phyloP scores from a whole-genome alignment of 768 basidiomycete genomes.

The Roridomyces roridus region DNA sequence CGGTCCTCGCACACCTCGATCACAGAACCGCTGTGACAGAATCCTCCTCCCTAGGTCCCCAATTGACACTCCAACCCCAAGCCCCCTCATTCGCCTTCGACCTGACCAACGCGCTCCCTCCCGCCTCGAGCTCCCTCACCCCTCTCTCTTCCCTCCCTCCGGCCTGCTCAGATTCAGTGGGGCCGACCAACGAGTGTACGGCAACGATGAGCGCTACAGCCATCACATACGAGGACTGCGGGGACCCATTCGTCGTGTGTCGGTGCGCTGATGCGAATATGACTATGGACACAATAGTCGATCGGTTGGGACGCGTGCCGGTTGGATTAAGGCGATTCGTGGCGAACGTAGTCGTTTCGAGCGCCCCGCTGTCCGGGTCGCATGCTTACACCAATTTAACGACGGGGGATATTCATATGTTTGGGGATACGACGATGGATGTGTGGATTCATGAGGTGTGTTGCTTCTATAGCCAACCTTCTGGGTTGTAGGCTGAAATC shows the following conservation, averaged over 20 bases:
- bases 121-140: neutral
- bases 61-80: neutral
- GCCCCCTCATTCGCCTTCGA: conserved; percentile 1
- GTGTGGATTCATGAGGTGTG: conserved; percentile 40
- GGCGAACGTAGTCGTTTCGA: conserved; percentile 27
- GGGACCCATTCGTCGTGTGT: conserved; percentile 32
- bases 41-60: no score
- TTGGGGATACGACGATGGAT: conserved; percentile 32
- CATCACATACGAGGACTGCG: conserved; percentile 38
- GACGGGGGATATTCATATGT: conserved; percentile 38
- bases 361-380: neutral
- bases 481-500: neutral
- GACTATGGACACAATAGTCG: conserved; percentile 31
- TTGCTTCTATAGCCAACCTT: neutral
- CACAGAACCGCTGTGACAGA: no score
- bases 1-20: no score
- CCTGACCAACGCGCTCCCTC: neutral
- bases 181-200: conserved; percentile 25
- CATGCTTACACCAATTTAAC: conserved; percentile 39
- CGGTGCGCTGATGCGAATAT: conserved; percentile 35
- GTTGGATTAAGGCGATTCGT: conserved; percentile 39
- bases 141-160: neutral
- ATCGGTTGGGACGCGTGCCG: conserved; percentile 34
- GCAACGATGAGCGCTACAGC: conserved; percentile 32
- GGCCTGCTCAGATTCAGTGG: neutral